Percentiles rank a stretch among this genome's conserved stretches.
phyloP scores from a whole-genome alignment of 768 basidiomycete species.

The Coprinopsis strossmayeri region DNA sequence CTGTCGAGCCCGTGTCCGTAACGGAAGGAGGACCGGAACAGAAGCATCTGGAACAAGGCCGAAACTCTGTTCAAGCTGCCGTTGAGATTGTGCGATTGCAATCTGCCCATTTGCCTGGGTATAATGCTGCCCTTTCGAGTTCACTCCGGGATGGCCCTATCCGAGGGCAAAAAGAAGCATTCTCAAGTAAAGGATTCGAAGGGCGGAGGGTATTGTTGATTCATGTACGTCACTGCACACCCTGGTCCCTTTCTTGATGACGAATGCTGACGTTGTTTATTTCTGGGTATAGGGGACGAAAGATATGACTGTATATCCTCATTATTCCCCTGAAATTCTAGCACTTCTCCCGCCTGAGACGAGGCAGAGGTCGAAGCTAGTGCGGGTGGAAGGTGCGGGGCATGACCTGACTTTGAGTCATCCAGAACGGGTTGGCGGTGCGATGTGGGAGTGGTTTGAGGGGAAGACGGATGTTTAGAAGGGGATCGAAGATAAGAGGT shows the following conservation, averaged over 20 bases:
- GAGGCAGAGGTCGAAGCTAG: conserved; percentile 29
- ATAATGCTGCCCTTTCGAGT: conserved; percentile 71
- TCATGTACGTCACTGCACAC: conserved; percentile 36
- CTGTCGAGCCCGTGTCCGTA: conserved; percentile 2
- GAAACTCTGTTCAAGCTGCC: conserved; percentile 10
- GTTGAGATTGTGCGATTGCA: conserved; percentile 66
- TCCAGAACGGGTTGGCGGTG: conserved; percentile 25
- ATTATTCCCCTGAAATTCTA: conserved; percentile 44
- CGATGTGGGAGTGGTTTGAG: conserved; percentile 27
- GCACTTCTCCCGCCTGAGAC: conserved; percentile 33
- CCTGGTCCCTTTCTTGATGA: neutral
- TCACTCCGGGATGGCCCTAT: conserved; percentile 69
- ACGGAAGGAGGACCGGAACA: neutral
- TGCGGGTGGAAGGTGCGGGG: conserved; percentile 43
- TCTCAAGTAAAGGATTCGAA: conserved; percentile 41
- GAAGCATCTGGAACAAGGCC: conserved; percentile 5
- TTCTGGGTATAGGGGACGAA: conserved; percentile 41
- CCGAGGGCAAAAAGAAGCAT: conserved; percentile 51
- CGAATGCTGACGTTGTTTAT: neutral
- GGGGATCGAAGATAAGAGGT: no score
- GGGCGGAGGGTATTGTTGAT: conserved; percentile 52
- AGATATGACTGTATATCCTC: conserved; percentile 49
- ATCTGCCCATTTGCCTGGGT: conserved; percentile 69
- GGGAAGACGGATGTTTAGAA: conserved; percentile 8
- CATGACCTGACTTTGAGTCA: conserved; percentile 49